Conservation (phyloP, 495 filamentous ascomycete genomes). For the Penicillium riverlandense region DNA sequence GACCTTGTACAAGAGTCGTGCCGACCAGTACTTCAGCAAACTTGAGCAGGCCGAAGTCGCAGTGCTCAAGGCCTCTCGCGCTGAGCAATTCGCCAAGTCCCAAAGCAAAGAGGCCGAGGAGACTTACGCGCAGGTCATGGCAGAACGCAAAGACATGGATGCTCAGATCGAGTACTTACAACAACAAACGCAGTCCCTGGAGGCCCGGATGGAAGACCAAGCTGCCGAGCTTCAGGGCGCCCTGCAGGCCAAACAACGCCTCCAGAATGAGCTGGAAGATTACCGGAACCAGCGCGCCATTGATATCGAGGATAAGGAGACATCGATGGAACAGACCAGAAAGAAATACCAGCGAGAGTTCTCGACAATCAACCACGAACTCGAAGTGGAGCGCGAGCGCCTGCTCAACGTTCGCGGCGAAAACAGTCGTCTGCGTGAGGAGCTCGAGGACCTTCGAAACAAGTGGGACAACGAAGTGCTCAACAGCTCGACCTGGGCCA, state of each 20-base stretch:
- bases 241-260: conserved; percentile 83
- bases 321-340: conserved; percentile 91
- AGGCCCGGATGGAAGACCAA: conserved; percentile 88
- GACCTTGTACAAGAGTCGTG: conserved; percentile 82
- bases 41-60: conserved; percentile 95
- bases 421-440: conserved; percentile 74
- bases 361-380: conserved; percentile 77
- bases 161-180: conserved; percentile 83
- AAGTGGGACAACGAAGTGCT: conserved; percentile 99
- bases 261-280: conserved; percentile 97
- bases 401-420: conserved; percentile 60
- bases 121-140: conserved; percentile 79
- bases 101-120: conserved; percentile 89
- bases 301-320: conserved; percentile 94
- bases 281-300: conserved; percentile 92
- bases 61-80: conserved; percentile 83
- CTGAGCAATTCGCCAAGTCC: conserved; percentile 88
- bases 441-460: conserved; percentile 86
- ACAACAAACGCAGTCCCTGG: conserved; percentile 77
- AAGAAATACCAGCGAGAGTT: conserved; percentile 97
- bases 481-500: conserved; percentile 96
- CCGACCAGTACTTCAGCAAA: conserved; percentile 96
- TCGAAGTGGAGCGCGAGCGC: conserved; percentile 90
- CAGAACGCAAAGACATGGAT: conserved; percentile 89
- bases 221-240: conserved; percentile 82